Evolutionary conservation across 108 stramenopile genomes (phyloP).

Genomic region (Hondaea fermentalgiana): DNA sequence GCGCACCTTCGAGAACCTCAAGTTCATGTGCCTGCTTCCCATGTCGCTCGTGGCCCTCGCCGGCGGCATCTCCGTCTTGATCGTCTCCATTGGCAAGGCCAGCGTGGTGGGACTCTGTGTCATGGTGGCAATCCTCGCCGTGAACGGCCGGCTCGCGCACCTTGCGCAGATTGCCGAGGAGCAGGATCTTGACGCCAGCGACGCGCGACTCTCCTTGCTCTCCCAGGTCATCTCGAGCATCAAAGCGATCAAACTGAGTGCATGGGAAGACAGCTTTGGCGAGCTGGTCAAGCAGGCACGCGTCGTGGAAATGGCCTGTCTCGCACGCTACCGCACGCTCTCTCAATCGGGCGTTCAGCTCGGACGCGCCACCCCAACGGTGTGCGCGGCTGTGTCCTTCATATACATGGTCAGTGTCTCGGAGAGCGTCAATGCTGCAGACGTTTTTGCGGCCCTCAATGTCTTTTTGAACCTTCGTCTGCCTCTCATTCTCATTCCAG

Average conservation of each 20-base stretch:
- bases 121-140: background rate
- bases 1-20: background rate
- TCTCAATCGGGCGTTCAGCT: background rate
- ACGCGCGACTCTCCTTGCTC: background rate
- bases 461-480: background rate
- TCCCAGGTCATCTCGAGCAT: background rate
- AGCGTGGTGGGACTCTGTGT: background rate
- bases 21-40: background rate
- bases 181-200: background rate
- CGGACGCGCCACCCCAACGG: background rate
- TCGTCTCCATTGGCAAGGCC: background rate
- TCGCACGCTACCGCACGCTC: background rate
- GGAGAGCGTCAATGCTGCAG: background rate
- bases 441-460: constrained; percentile 8
- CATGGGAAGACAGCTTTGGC: background rate
- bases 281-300: background rate
- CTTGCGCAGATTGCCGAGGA: background rate
- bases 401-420: background rate
- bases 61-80: background rate
- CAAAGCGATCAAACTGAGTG: constrained; percentile 6
- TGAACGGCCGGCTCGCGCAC: background rate
- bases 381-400: background rate
- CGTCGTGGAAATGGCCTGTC: background rate
- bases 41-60: background rate
- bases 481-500: background rate